Base-by-base conservation (phyloP, 768 basidiomycete species). In the Nevesoporus exiguus region DNA sequence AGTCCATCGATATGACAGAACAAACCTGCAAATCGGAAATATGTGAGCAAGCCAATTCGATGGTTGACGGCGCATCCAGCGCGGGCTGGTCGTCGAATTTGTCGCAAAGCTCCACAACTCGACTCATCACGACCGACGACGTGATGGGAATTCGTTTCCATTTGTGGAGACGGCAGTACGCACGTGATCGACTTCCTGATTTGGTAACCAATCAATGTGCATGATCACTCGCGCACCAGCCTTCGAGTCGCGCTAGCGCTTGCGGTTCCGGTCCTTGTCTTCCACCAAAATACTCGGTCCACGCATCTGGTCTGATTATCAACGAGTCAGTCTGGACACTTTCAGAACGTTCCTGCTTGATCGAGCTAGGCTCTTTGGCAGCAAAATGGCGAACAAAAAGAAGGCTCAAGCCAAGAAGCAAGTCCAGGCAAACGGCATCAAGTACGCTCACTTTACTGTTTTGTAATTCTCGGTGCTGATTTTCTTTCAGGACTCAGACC, bases 341-440 rank as follows among this genome's bases (percentile, higher is more conserved):
- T 30, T 64, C 39, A 48, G 40, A 44, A 30, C 42, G 0, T 49
- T 57, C 2, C 4, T 62, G 29, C 3, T 47, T 22, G 10, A 46
- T 6, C 54, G 45, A 40, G 9, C 42, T 31, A 42, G 42, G 11
- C 36, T 46, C 22, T 30, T 31, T 29, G 49, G 25, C 39, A 19
- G 42, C 21, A 64, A 52, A 54, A 70, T 71, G 69, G 56, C 66
- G 3, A 72, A 66, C 58, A 71, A 66, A 58, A 71, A 71, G 59
- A 70, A 64, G 53, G 37, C 53, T 17, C 64, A 63, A 11, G 59
- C 62, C 5, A 69, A 57, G 62, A 73, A 68, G 43, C 66, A 59
- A 19, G 39, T 59, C 8, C 70, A 67, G 53, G 56, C 67, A 24
- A 69, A 64, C 21, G 43, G 49, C 22, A 52, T 59, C 61, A 60